Base-by-base conservation (phyloP, 73 alveolate species). In the Paramecium bursaria region DNA sequence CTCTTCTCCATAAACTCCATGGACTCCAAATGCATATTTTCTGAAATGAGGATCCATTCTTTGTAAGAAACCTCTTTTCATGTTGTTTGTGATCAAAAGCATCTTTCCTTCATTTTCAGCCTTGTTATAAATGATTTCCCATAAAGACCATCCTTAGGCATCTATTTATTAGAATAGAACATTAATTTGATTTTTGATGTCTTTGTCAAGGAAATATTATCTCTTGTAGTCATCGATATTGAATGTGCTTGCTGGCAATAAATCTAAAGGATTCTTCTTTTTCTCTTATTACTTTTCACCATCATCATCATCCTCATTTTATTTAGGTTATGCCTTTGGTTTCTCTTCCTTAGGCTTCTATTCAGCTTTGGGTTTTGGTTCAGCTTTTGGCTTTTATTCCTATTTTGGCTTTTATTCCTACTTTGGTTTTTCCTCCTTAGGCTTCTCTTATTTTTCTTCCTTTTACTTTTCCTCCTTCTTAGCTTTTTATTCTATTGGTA, bases 1-100 rank as follows among this genome's bases (percentile, higher is more conserved):
- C 61, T 94, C 98, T 27, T 87, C 97, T 14, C 99, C 99, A 79
- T 91, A 92, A 73, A 96, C 95, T 47, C 97, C 96, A 48, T 87
- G 87, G 19, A 85, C 89, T n/a, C 96, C 98, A 74, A 94, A 86
- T 42, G 93, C 77, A 73, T 87, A 74, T 86, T 92, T 95, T 85
- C 96, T 95, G 90, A 92, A 91, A 85, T 89, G 33, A 19, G 26
- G 61, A 75, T 92, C 95, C 35, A 88, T 80, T 79, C 95, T 77
- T 47, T 85, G 86, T 39, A 92, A 61, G 90, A 92, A 90, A 30
- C 94, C 96, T 74, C 90, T 90, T 87, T 86, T 91, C 48, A 92
- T 80, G 77, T 92, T 93, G 75, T 61, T 52, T 48, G 96, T 91
- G 55, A 75, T 85, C 79, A 86, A 86, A 33, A 91, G 88, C 22